Percentiles rank a stretch among this genome's conserved stretches.
These are phyloP conservation scores for Amphirosellinia nigrospora DNA, from an alignment of 495 filamentous ascomycete species.

Conservation along the genomic window DNA sequence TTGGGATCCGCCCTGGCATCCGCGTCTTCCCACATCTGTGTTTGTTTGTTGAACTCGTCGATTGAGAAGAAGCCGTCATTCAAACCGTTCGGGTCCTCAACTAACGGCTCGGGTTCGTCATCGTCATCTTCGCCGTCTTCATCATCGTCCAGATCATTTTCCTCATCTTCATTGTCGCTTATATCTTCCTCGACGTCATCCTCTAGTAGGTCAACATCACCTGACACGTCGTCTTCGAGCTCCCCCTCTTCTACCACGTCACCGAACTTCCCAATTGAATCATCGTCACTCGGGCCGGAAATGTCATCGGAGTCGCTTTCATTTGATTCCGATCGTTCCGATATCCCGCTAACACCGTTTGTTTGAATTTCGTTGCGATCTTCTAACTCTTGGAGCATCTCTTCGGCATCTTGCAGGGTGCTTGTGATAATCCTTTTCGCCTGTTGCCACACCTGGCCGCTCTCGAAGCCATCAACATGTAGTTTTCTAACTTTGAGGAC, in stretches of 20 bases:
- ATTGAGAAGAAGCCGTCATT: slow-evolving; percentile 99
- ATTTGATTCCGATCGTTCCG: slow-evolving; percentile 46
- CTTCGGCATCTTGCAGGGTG: slow-evolving; percentile 47
- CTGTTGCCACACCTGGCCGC: slow-evolving; percentile 93
- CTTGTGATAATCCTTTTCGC: slow-evolving; percentile 75
- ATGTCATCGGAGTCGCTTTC: slow-evolving; percentile 57
- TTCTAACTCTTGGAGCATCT: slow-evolving; percentile 57
- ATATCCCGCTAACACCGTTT: slow-evolving; percentile 26
- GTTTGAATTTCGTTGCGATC: slow-evolving; percentile 43
- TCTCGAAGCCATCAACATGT: slow-evolving; percentile 85
- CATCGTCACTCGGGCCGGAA: slow-evolving; percentile 32
- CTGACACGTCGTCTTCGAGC: slow-evolving; percentile 52
- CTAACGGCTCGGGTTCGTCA: slow-evolving; percentile 44
- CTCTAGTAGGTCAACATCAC: slow-evolving; percentile 42
- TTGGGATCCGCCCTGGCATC: slow-evolving; percentile 71
- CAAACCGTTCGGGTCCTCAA: slow-evolving; percentile 62
- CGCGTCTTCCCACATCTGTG: slow-evolving; percentile 82
- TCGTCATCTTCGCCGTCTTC: not conserved
- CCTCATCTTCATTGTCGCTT: slow-evolving; percentile 38
- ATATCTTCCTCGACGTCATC: slow-evolving; percentile 43
- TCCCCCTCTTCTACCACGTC: slow-evolving; percentile 41
- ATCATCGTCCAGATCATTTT: slow-evolving; percentile 44
- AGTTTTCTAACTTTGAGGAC: slow-evolving; percentile 75
- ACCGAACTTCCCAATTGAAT: slow-evolving; percentile 31
- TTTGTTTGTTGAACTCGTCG: slow-evolving; percentile 94